phyloP scores from a whole-genome alignment of 345 rosid species.

The Diplotaxis tenuifolia region DNA sequence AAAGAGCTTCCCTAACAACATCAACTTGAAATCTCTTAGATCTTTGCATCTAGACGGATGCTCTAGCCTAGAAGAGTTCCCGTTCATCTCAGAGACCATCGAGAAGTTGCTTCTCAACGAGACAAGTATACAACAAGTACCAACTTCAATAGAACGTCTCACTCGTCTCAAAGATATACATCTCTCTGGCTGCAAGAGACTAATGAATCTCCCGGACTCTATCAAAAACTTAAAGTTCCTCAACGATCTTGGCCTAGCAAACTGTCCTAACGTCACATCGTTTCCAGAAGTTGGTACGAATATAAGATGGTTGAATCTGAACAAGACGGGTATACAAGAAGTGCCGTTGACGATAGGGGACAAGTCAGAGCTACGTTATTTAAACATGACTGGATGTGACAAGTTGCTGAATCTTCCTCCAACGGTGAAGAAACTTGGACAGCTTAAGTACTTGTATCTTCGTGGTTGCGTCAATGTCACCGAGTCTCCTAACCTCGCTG shows the following conservation, averaged over 20 bases:
- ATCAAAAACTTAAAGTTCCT: conserved; percentile 27
- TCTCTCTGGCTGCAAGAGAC: conserved; percentile 29
- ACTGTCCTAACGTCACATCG: conserved; percentile 22
- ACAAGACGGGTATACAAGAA: conserved; percentile 14
- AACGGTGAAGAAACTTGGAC: conserved; percentile 12
- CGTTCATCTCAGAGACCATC: conserved; percentile 17
- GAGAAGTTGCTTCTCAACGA: conserved; percentile 13
- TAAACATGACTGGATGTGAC: conserved; percentile 21
- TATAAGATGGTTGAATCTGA: conserved; percentile 27
- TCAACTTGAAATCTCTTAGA: conserved; percentile 33
- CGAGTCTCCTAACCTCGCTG: conserved; percentile 22
- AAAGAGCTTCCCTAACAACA: conserved; percentile 30
- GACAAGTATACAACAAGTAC: conserved; percentile 24
- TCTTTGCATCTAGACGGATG: conserved; percentile 25
- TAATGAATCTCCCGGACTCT: conserved; percentile 25
- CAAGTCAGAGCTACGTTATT: conserved; percentile 16
- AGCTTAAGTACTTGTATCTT: conserved; percentile 29
- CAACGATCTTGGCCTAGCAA: conserved; percentile 14
- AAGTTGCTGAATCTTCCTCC: conserved; percentile 25
- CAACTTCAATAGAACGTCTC: conserved; percentile 25
- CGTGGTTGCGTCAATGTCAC: conserved; percentile 29
- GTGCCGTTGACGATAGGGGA: conserved; percentile 28
- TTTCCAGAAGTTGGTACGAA: conserved; percentile 29
- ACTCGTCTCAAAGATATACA: conserved; percentile 19
- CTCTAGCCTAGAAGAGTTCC: conserved; percentile 33